Base-by-base conservation (phyloP, 1,284 basidiomycete genomes). In the Puccinia polysora region DNA sequence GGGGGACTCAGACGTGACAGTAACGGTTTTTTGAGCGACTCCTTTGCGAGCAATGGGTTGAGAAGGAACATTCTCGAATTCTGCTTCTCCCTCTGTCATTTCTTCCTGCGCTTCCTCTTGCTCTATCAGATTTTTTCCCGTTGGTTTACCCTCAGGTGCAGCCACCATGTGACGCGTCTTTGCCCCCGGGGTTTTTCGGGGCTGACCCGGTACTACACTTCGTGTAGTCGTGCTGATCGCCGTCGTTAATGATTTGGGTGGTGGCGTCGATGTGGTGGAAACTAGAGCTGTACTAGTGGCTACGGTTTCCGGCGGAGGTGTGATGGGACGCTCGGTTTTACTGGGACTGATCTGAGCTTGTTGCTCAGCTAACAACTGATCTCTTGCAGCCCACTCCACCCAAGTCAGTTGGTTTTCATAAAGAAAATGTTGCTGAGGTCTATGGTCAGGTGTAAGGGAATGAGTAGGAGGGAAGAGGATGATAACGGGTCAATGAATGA, bases 361-460 rank as follows among this genome's bases (percentile, higher is more conserved):
- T 60, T 73, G 62, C 38, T 74, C 62, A 55, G 74, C 18, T 28
- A 65, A 36, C 32, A 65, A 47, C 49, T 71, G 87, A 77, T 92
- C 92, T 49, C 86, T 83, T 2, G 90, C 90, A 5, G 91, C 88
- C 93, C 93, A 96, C 79, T 90, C 90, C 14, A 86, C 84, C 91
- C 91, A 97, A 79, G 92, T 90, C 74, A 94, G 82, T 79, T 96
- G 92, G 81, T 94, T 96, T 77, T 92, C 85, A 79, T 96, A 93
- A 87, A 99, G 89, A 80, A 92, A 98, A 79, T 97, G 95, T 78
- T 87, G 84, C 72, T 84, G 83, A 12, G 82, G 82, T 6, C 75
- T 75, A 49, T 14, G 25, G 70, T 1, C 2, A 20, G 4, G 67
- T 36, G 32, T 50, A 25, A 62, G 18, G 38, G n/a, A n/a, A n/a